Conservation (phyloP, 345 rosid genomes). For the Acer negundo region DNA sequence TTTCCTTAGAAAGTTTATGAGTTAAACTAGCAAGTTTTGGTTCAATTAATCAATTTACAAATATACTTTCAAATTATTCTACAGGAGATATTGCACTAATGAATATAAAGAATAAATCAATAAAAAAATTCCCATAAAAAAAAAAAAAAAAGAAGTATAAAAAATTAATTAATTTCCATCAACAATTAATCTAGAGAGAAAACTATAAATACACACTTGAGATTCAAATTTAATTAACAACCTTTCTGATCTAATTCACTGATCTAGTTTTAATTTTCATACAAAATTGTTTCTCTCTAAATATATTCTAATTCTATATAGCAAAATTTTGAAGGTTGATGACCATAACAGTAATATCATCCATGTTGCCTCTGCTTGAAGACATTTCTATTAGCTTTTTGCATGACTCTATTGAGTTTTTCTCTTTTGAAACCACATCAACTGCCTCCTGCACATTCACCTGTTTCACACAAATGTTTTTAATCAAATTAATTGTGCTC, state of each 20-base stretch:
- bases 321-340: conserved; percentile 38
- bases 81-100: neutral
- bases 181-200: neutral
- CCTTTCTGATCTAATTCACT: neutral
- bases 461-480: conserved; percentile 22
- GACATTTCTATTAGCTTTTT: conserved; percentile 46
- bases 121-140: neutral
- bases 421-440: conserved; percentile 34
- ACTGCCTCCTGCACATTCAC: conserved; percentile 56
- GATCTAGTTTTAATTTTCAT: neutral
- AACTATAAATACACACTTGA: neutral
- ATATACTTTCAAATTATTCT: neutral
- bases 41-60: neutral
- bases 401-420: conserved; percentile 32
- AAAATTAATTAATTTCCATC: neutral
- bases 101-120: neutral
- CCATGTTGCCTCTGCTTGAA: conserved; percentile 46
- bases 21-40: neutral
- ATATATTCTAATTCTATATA: no score
- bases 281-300: conserved; percentile 3
- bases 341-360: conserved; percentile 54
- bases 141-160: neutral
- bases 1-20: no score
- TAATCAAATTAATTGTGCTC: no score
- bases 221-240: neutral